phyloP scores from a whole-genome alignment of 2,329 filamentous ascomycete species.

The Sclerotinia minor region DNA sequence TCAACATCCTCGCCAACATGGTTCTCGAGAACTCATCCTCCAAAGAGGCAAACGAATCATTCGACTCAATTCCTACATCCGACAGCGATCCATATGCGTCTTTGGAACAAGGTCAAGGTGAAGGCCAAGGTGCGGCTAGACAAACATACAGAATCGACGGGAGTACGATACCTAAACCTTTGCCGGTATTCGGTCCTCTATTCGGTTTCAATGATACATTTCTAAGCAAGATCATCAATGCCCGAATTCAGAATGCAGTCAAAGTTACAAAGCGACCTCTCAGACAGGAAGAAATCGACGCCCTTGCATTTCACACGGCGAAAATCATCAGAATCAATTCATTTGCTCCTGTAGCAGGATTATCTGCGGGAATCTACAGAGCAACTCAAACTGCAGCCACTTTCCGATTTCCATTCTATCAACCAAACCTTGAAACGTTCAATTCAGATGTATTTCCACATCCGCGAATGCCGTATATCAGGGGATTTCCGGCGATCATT shows the following conservation, averaged over 20 bases:
- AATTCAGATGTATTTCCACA: constrained; percentile 31
- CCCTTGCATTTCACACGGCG: constrained; percentile 36
- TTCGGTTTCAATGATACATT: constrained; percentile 32
- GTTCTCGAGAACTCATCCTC: constrained; percentile 36
- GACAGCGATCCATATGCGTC: constrained; percentile 37
- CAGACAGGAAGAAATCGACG: constrained; percentile 37
- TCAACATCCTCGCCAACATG: constrained; percentile 28
- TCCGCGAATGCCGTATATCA: constrained; percentile 26
- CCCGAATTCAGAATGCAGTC: not conserved
- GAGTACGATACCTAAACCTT: constrained; percentile 33
- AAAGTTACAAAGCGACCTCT: constrained; percentile 29
- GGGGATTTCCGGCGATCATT: constrained; percentile 27
- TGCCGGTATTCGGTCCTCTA: constrained; percentile 35
- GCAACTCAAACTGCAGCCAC: constrained; percentile 31
- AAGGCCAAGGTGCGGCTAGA: not conserved
- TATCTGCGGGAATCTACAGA: constrained; percentile 35
- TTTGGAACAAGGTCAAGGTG: not conserved
- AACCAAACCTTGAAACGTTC: constrained; percentile 37
- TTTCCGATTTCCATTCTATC: constrained; percentile 39
- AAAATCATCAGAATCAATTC: constrained; percentile 37
- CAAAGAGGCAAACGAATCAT: constrained; percentile 25
- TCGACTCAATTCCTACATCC: constrained; percentile 34
- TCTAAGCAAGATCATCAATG: constrained; percentile 7
- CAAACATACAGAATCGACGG: constrained; percentile 22
- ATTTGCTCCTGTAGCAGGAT: constrained; percentile 33